Base-by-base conservation (phyloP, 352 stramenopile species). In the Pythium folliculosum region DNA sequence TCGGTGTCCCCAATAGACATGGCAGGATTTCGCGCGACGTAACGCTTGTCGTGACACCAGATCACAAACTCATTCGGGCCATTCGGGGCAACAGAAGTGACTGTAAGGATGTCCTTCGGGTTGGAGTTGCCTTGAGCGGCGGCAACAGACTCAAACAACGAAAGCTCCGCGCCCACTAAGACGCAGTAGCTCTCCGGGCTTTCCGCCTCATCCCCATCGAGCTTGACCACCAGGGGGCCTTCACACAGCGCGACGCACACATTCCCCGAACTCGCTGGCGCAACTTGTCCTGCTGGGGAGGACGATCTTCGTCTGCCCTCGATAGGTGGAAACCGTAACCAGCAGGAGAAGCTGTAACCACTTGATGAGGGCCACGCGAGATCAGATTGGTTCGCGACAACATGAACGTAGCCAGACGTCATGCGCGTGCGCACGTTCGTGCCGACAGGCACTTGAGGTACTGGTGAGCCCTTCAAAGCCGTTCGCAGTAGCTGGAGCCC, bases 281-380 rank as follows among this genome's bases (percentile, higher is more conserved):
- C 48, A 43, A 13, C 32, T 27, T 21, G 1, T 2, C 12, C 7
- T 23, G 59, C 27, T 50, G 53, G n/a, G 5, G n/a, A 21, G 1
- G 56, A 66, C 32, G 57, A 25, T 45, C 25, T 45, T 30, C 43
- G 50, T 37, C 51, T 67, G 44, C 53, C 69, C 13, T 65, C 44
- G 9, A 57, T 13, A 0, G 62, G 37, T 43, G 84, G 79, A 63
- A 95, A 88, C 14, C 76, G 70, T 1, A 92, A 51, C 86, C 86
- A 95, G 40, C 81, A 92, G 2, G 81, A 81, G 69, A 93, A 91
- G 0, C 82, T 90, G 52, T 93, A 95, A 13, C 84, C 86, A 35
- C 80, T 89, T 37, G 78, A 71, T 19, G 86, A 80, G 27, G 86
- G 86, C 86, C 86, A 95, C 12, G 78, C 38, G 32, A 79, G 79